Evolutionary conservation across 768 basidiomycete species (phyloP), one percentile per base, ranked within the genome.

Genomic region (Amanita inopinata): DNA sequence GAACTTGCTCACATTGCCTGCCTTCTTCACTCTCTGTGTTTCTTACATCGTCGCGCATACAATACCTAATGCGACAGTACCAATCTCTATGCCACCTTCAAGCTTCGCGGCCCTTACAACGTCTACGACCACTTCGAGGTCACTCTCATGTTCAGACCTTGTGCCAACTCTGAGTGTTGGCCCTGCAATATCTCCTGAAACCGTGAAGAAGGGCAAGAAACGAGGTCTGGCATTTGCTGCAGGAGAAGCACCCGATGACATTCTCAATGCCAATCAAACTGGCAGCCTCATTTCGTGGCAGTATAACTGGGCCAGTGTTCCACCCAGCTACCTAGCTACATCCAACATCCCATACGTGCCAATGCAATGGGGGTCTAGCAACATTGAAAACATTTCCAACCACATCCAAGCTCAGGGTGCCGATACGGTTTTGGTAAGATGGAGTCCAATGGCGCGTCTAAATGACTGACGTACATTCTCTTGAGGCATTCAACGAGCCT

Each of bases 261-360:
- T 73, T 25, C 46, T 57, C 32, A 67, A 70, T 40, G 65, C 66
- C 35, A 73, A 73, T 46, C 65, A 67, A 39, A 63, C 68, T 1
- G 56, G 62, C 15, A 67, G 68, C 44, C 54, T 63, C 10, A 61
- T 67, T 22, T 63, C 59, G 28, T 73, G 71, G 71, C 49, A 77
- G 14, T 86, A 73, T 48, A 66, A 71, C 52, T 73, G 72, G 87
- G 65, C 67, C 2, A 63, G 61, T 33, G 49, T 58, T 17, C 67
- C 67, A 7, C 65, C 70, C n/a, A 56, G 52, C 15, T 66, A 69
- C 49, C 52, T 74, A 20, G 65, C 60, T 1, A 56, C 62, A 15
- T 67, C 67, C 2, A 64, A 63, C 27, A 59, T 74, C 43, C 61
- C 65, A 12, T 74, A 69, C 41, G 57, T 74, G 22, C 72, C 72